Evolutionary conservation across 345 rosid species (phyloP), one percentile per base, ranked within the genome.

Genomic region (Cardamine resedifolia): DNA sequence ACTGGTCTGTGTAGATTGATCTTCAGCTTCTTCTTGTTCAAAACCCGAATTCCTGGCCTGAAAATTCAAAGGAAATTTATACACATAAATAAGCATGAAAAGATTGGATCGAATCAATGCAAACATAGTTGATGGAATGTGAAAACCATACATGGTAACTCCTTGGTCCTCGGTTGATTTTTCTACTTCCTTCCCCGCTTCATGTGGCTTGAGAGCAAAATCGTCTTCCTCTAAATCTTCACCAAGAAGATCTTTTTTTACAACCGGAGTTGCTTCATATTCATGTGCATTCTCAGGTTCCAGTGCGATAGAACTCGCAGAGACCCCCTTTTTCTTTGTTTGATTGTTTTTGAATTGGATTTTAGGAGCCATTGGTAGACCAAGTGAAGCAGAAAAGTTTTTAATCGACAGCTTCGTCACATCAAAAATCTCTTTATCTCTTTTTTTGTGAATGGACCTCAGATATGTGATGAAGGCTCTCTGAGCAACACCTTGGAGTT

Each of bases 341-440:
- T 80, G 85, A 43, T 80, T 81, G 52, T 84, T 83, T 21, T 87
- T n/a, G n/a, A n/a, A n/a, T n/a, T n/a, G 86, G 70, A 91, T 70
- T 79, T 74, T 86, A 0, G 99, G 99, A 57, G 93, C 78, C 90
- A 91, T 85, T 33, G 96, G 96, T 58, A 95, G 83, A 66, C 99
- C 99, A 81, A 95, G 67, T 10, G 99, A 89, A 50, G 97, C 93
- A 28, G 99, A 89, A 74, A 80, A 95, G 34, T 87, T 88, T 45
- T 95, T 96, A 24, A 85, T 70, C 0, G 92, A 78, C 67, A 95
- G 78, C 72, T 85, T 85, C 28, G 44, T 63, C 74, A 91, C 96
- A 71, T 95, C 99, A 55, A 91, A 95, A 57, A 91, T 82, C 72
- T 89, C 93, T 77, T 89, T 95, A 67, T 95, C 97, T 74, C 85